A percentile compares a stretch with the other conserved stretches of the same genome.
phyloP scores from a whole-genome alignment of 768 basidiomycete genomes.

The Leccinum longicurvipes region DNA sequence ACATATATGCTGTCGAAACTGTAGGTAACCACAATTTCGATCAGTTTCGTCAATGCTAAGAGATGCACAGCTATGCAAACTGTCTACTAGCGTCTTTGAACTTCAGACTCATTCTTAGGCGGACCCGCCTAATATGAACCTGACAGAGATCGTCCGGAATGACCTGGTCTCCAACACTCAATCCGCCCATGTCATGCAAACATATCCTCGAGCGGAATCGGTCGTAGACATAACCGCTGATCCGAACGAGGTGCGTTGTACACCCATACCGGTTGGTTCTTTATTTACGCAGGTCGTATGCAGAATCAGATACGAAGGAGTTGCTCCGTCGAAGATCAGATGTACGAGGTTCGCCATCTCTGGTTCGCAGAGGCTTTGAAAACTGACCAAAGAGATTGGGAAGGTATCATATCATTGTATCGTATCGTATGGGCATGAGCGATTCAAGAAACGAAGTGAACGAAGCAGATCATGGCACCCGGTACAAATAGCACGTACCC shows the following conservation, averaged over 20 bases:
- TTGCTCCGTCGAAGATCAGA: neutral
- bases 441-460: too few relatives aligned
- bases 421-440: too few relatives aligned
- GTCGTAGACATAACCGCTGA: neutral
- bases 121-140: neutral
- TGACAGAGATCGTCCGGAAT: neutral
- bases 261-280: too few relatives aligned
- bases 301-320: neutral
- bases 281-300: neutral
- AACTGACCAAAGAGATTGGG: neutral
- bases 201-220: neutral
- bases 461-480: too few relatives aligned
- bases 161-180: neutral
- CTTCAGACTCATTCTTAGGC: neutral
- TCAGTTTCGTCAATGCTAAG: neutral
- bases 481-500: too few relatives aligned
- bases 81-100: slow-evolving; percentile 12
- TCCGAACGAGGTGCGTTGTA: neutral
- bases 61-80: slow-evolving; percentile 12
- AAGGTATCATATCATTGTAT: too few relatives aligned
- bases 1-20: slow-evolving; percentile 4
- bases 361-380: neutral
- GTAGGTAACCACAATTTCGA: neutral
- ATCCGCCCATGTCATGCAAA: neutral
- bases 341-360: neutral